Evolutionary conservation across 1,139 yeast species (phyloP).

Genomic region (Suhomyces bokatorum): DNA sequence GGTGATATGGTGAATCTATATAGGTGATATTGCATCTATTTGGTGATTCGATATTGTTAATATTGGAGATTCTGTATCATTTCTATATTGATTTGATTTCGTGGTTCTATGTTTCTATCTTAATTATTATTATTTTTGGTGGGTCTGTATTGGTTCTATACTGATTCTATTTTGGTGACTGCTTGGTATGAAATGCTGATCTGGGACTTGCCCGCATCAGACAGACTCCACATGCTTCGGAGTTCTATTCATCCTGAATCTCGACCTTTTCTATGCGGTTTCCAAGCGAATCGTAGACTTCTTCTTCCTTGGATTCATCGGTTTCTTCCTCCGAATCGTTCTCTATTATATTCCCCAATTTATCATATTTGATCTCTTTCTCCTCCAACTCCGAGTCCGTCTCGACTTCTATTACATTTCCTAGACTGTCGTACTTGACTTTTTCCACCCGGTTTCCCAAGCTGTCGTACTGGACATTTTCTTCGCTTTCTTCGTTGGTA

Average conservation of each 20-base stretch:
- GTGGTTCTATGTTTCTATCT: too few species aligned
- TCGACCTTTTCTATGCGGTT: conserved; percentile 3
- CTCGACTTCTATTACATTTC: conserved; percentile 10
- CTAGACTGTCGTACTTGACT: conserved; percentile 12
- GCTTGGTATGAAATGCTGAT: too few species aligned
- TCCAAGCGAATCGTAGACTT: conserved; percentile 7
- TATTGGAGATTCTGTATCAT: too few species aligned
- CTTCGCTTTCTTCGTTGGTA: conserved; percentile 12
- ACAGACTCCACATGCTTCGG: too few species aligned
- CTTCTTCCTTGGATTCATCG: conserved; percentile 6
- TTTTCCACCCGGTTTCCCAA: conserved; percentile 13
- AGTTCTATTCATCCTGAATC: not conserved
- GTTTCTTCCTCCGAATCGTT: conserved; percentile 3
- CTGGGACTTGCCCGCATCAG: not conserved
- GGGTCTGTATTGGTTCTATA: too few species aligned
- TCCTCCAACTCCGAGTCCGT: not conserved
- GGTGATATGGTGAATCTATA: too few species aligned
- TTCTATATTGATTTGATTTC: too few species aligned
- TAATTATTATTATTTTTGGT: too few species aligned
- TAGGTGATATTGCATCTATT: too few species aligned
- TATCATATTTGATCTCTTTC: conserved; percentile 13
- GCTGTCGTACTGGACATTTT: conserved; percentile 11
- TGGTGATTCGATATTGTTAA: too few species aligned
- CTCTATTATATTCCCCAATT: conserved; percentile 16
- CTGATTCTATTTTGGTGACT: too few species aligned